These are phyloP conservation scores for Hymenoscyphus fraxineus DNA, from an alignment of 2,329 filamentous ascomycete genomes.

Conservation along the genomic window DNA sequence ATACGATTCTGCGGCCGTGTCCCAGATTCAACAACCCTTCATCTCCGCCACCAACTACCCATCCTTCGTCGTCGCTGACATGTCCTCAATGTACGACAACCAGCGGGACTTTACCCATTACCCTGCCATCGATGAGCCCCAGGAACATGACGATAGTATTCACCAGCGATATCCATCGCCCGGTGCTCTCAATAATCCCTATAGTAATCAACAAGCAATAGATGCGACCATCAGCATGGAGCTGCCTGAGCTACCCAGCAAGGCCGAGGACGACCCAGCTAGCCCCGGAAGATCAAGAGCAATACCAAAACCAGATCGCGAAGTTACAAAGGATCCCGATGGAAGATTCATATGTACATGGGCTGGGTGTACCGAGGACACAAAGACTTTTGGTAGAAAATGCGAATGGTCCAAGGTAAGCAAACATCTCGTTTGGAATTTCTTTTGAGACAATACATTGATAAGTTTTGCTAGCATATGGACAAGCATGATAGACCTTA, in stretches of 20 bases:
- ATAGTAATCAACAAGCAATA: slow-evolving; percentile 23
- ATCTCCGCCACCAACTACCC: slow-evolving; percentile 7
- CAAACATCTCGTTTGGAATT: slow-evolving; percentile 26
- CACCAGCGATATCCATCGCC: slow-evolving; percentile 34
- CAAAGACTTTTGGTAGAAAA: slow-evolving; percentile 69
- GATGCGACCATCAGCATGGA: slow-evolving; percentile 20
- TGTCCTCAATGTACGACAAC: slow-evolving; percentile 30
- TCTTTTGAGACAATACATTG: slow-evolving; percentile 4
- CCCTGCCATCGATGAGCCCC: slow-evolving; percentile 26
- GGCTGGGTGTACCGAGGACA: slow-evolving; percentile 62
- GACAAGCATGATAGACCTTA: slow-evolving; percentile 96
- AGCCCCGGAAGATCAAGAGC: slow-evolving; percentile 41
- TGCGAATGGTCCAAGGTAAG: slow-evolving; percentile 87
- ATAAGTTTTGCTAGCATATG: slow-evolving; percentile 68
- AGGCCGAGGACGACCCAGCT: slow-evolving; percentile 31
- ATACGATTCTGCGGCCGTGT: slow-evolving; percentile 16
- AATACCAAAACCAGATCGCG: slow-evolving; percentile 56
- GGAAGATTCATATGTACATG: slow-evolving; percentile 76
- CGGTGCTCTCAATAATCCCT: slow-evolving; percentile 31
- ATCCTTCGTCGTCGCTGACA: slow-evolving; percentile 8
- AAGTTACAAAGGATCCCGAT: slow-evolving; percentile 58
- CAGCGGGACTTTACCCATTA: slow-evolving; percentile 28
- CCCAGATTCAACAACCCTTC: slow-evolving; percentile 6
- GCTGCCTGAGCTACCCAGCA: slow-evolving; percentile 24
- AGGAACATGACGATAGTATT: slow-evolving; percentile 30